Percentiles rank a stretch among this genome's conserved stretches.
These are phyloP conservation scores for Stereocaulon alpinum DNA, from an alignment of 495 filamentous ascomycete species.

Conservation along the genomic window DNA sequence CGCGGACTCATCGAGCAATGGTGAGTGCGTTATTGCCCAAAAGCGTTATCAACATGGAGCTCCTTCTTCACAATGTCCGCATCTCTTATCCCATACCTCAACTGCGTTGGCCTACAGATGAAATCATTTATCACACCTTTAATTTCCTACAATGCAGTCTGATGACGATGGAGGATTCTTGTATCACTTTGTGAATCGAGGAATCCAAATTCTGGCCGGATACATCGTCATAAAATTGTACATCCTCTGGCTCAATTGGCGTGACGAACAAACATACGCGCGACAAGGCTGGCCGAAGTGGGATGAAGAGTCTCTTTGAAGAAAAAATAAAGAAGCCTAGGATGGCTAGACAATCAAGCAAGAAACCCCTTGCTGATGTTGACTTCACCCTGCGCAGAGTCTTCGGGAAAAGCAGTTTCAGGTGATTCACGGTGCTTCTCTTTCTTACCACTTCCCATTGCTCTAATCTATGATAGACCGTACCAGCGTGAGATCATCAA, in stretches of 20 bases:
- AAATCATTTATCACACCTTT: background rate
- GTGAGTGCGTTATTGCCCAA: background rate
- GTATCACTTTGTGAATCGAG: background rate
- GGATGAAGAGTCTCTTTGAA: background rate
- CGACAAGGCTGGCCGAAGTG: too few relatives aligned
- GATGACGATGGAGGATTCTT: background rate
- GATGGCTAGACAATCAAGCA: constrained; percentile 7
- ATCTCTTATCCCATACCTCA: background rate
- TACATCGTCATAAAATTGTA: background rate
- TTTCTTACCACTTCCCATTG: background rate
- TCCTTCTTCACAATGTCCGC: background rate
- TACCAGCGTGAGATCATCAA: constrained; percentile 79
- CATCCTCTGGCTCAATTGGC: background rate
- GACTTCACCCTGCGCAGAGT: constrained; percentile 77
- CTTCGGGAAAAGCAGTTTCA: constrained; percentile 65
- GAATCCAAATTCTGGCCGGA: background rate
- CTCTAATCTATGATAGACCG: constrained; percentile 43
- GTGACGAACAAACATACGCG: background rate
- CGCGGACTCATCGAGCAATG: background rate
- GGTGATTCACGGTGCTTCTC: constrained; percentile 37
- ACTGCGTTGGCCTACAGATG: background rate
- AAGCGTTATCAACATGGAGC: background rate
- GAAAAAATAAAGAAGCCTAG: background rate
- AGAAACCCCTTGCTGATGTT: constrained; percentile 42
- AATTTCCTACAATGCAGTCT: background rate